Percentiles rank a stretch among this genome's conserved stretches.
These are phyloP conservation scores for Arabidopsis hybrid DNA, from an alignment of 441 rosid species.

Conservation along the genomic window DNA sequence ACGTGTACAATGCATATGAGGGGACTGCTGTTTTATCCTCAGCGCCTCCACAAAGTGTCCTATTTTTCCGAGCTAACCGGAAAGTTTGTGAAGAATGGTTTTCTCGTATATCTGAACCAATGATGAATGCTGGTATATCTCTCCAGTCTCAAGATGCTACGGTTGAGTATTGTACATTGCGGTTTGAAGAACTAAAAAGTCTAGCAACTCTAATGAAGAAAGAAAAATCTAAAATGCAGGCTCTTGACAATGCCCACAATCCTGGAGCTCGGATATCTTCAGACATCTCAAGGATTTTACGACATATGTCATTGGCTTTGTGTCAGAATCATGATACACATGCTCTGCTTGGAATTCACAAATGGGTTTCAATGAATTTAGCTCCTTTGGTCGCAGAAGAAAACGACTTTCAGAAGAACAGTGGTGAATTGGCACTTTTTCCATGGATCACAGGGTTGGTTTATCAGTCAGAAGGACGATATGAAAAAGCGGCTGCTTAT, in stretches of 20 bases:
- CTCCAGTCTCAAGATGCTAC: conserved; percentile 93
- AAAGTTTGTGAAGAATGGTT: conserved; percentile 99
- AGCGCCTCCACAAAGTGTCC: conserved; percentile 76
- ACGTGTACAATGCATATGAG: conserved; percentile 95
- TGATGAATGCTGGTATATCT: conserved; percentile 99
- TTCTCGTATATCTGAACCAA: conserved; percentile 98
- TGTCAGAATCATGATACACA: conserved; percentile 80
- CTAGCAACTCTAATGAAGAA: conserved; percentile 62
- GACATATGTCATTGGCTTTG: conserved; percentile 78
- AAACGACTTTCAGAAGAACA: conserved; percentile 54
- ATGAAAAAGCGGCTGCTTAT: conserved; percentile 89
- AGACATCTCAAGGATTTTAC: conserved; percentile 77
- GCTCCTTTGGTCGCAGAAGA: conserved; percentile 78
- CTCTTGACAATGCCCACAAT: conserved; percentile 63
- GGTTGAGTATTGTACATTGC: conserved; percentile 84
- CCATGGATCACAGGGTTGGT: conserved; percentile 91
- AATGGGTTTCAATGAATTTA: conserved; percentile 81
- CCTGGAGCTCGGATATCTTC: conserved; percentile 64
- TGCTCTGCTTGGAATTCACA: conserved; percentile 83
- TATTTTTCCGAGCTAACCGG: conserved; percentile 93
- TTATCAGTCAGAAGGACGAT: conserved; percentile 88
- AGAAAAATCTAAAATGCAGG: conserved; percentile 75
- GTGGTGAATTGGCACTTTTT: conserved; percentile 53
- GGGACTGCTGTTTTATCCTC: conserved; percentile 91
- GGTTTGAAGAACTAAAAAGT: conserved; percentile 83